Conservation (phyloP, 345 rosid species). For the Rhodamnia rubescens region DNA sequence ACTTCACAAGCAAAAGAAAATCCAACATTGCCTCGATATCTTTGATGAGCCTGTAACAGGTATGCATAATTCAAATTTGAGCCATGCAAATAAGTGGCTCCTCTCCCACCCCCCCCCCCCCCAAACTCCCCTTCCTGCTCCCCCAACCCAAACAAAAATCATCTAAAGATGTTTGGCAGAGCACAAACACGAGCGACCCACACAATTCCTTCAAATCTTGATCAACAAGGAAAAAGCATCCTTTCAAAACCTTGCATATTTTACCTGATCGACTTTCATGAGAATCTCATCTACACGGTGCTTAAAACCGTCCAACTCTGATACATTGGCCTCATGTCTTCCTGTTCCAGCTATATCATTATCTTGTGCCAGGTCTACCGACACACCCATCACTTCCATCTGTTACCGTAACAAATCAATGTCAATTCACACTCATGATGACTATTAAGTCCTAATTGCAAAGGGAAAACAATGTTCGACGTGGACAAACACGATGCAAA, state of each 20-base stretch:
- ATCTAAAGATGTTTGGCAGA: neutral
- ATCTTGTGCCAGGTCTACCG: constrained; percentile 3
- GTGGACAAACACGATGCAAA: neutral
- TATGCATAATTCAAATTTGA: neutral
- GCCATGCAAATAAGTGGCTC: neutral
- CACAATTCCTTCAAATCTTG: neutral
- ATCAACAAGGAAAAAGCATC: neutral
- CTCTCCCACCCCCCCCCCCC: neutral
- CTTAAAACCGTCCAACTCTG: constrained; percentile 26
- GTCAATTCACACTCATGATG: neutral
- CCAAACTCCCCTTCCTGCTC: too few relatives aligned
- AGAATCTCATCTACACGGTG: constrained; percentile 42
- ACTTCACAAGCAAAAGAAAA: neutral
- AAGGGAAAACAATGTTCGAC: neutral
- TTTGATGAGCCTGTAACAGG: neutral
- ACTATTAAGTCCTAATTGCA: neutral
- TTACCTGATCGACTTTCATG: constrained; percentile 55
- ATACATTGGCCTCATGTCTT: constrained; percentile 7
- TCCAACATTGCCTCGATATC: neutral
- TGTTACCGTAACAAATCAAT: neutral
- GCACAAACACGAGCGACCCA: neutral
- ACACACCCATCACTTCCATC: constrained; percentile 19
- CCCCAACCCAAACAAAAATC: neutral
- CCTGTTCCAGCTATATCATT: constrained; percentile 3
- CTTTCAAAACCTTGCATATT: neutral